Evolutionary conservation across 2,329 filamentous ascomycete species (phyloP), one percentile per base, ranked within the genome.

Genomic region (Coniochaeta pulveracea): DNA sequence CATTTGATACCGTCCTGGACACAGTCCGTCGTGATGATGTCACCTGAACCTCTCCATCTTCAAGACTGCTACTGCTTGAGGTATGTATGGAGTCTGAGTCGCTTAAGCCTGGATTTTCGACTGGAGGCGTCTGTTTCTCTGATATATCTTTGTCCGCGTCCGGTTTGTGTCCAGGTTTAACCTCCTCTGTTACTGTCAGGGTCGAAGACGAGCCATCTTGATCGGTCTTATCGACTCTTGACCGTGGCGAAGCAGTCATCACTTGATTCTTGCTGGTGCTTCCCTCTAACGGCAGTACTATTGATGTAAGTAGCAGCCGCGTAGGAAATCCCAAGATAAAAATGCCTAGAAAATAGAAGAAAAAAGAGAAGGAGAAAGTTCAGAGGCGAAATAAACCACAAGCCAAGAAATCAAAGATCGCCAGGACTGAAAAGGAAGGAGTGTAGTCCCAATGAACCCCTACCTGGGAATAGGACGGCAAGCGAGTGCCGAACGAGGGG

Each of bases 211-310:
- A 19, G 12, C 27, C 27, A 30, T 19, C 17, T 18, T 3, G 14
- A 6, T 19, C 16, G n/a, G n/a, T n/a, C n/a, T n/a, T n/a, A n/a
- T n/a, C n/a, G n/a, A n/a, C n/a, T n/a, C 17, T 19, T 19, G 17
- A 4, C 12, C 11, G 10, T 19, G 19, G 17, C 19, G 19, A 17
- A 30, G 16, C 27, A 19, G 16, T 17, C 27, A 30, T 30, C 27
- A 30, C 27, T 30, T 19, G 27, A 30, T 19, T 12, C 17, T 26
- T n/a, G n/a, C n/a, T n/a, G n/a, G 11, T 19, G 27, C 17, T 30
- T 19, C 9, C 15, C 4, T 19, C n/a, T n/a, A n/a, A n/a, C n/a
- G n/a, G n/a, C n/a, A n/a, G n/a, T n/a, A n/a, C n/a, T n/a, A n/a
- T n/a, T n/a, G n/a, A n/a, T n/a, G n/a, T n/a, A n/a, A n/a, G n/a